Evolutionary conservation across 2,329 filamentous ascomycete genomes (phyloP).

Genomic region (Lizonia empirigonia): DNA sequence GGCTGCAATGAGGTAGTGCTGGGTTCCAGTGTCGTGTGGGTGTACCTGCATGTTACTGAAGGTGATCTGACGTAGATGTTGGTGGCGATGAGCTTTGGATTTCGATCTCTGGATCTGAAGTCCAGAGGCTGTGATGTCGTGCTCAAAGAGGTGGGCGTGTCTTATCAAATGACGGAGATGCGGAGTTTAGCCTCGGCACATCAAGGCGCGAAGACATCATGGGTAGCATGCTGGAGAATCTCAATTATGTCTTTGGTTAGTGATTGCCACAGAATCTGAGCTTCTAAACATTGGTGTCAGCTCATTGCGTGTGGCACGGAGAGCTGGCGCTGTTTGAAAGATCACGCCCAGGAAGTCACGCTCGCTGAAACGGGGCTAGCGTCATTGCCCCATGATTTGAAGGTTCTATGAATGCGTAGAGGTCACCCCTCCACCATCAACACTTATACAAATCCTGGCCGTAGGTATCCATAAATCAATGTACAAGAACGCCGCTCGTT

Average conservation of each 20-base stretch:
- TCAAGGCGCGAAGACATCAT: background rate
- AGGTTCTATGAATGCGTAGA: conserved; percentile 5
- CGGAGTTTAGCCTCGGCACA: conserved; percentile 23
- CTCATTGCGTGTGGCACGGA: no score
- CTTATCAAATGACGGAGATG: conserved; percentile 19
- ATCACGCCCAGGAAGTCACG: background rate
- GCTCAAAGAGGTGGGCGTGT: conserved; percentile 8
- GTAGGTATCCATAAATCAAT: no score
- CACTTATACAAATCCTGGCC: background rate
- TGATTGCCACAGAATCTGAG: no score
- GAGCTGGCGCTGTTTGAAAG: background rate
- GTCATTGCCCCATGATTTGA: background rate
- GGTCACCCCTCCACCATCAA: conserved; percentile 2
- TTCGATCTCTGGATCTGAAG: background rate
- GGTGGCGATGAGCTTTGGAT: background rate
- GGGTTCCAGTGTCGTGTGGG: background rate
- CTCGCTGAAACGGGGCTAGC: background rate
- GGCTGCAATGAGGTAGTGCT: no score
- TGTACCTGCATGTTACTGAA: background rate
- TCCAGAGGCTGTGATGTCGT: background rate
- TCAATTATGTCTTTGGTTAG: no score
- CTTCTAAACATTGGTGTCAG: no score
- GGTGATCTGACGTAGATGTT: no score
- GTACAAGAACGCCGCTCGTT: no score
- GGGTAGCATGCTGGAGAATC: background rate